These are phyloP conservation scores for Aspergillus eucalypticola DNA, from an alignment of 2,329 filamentous ascomycete genomes.

Conservation along the genomic window DNA sequence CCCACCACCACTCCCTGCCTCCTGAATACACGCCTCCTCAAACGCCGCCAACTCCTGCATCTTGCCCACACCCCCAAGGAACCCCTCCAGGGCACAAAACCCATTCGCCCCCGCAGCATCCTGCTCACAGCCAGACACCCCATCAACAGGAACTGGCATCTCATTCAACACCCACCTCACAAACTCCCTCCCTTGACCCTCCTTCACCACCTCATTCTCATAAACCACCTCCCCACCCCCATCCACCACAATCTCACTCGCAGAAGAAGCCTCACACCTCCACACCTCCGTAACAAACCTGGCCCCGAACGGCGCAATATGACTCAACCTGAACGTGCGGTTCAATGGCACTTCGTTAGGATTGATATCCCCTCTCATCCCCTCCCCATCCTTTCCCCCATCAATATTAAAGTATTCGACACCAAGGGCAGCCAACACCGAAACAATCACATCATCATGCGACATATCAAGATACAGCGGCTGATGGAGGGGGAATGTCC, in stretches of 20 bases:
- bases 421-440: constrained; percentile 53
- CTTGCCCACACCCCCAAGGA: constrained; percentile 25
- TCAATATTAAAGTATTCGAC: constrained; percentile 54
- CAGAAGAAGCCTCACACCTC: constrained; percentile 43
- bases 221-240: constrained; percentile 32
- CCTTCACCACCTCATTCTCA: constrained; percentile 17
- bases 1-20: constrained; percentile 20
- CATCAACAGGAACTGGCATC: constrained; percentile 30
- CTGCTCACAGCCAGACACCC: constrained; percentile 27
- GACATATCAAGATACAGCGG: constrained; percentile 56
- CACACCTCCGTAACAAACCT: constrained; percentile 59
- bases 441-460: constrained; percentile 56
- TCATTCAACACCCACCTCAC: constrained; percentile 36
- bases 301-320: constrained; percentile 58
- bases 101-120: constrained; percentile 21
- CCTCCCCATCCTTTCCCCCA: constrained; percentile 21
- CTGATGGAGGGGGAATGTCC: constrained; percentile 50
- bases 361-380: constrained; percentile 26
- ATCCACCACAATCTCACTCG: constrained; percentile 37
- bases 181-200: constrained; percentile 14
- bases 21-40: constrained; percentile 33
- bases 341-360: constrained; percentile 42
- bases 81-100: constrained; percentile 32
- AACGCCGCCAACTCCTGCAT: constrained; percentile 31
- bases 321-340: constrained; percentile 52